These are phyloP conservation scores for Chytriomyces confervae DNA, from an alignment of 192 early-diverging fungal genomes.

Conservation along the genomic window DNA sequence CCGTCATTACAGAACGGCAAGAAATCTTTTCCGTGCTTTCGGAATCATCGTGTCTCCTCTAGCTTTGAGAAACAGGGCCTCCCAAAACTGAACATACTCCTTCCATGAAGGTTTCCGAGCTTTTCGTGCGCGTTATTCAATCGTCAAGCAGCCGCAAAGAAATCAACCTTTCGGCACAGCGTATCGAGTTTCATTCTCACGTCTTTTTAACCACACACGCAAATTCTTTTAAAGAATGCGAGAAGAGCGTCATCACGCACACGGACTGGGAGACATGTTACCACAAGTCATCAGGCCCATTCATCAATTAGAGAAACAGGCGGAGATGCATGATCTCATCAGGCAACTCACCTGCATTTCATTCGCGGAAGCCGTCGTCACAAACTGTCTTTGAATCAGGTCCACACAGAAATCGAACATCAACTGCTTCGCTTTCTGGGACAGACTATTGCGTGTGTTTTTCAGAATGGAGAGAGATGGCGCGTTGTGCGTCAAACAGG, in stretches of 20 bases:
- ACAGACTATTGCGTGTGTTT: slow-evolving; percentile 20
- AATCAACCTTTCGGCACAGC: too few relatives aligned
- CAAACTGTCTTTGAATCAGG: not conserved
- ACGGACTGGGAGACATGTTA: too few relatives aligned
- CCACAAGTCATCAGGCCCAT: too few relatives aligned
- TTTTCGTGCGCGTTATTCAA: too few relatives aligned
- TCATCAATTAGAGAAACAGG: too few relatives aligned
- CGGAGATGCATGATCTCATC: slow-evolving; percentile 30
- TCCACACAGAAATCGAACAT: slow-evolving; percentile 26
- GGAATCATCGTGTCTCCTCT: too few relatives aligned
- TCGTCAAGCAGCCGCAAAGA: too few relatives aligned
- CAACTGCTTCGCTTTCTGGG: slow-evolving; percentile 37
- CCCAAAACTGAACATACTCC: too few relatives aligned
- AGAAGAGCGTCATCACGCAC: slow-evolving; percentile 4
- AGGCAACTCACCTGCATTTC: not conserved
- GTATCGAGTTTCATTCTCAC: too few relatives aligned
- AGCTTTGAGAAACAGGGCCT: too few relatives aligned
- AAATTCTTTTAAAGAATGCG: slow-evolving; percentile 35
- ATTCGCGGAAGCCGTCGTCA: too few relatives aligned
- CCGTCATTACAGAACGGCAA: slow-evolving; percentile 60
- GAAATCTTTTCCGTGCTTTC: slow-evolving; percentile 42
- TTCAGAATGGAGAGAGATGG: slow-evolving; percentile 31
- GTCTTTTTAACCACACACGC: slow-evolving; percentile 38
- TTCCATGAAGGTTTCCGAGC: too few relatives aligned
- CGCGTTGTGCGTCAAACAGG: slow-evolving; percentile 42